Base-by-base conservation (phyloP, 805 yeast genomes). In the Yamadazyma sp. region DNA sequence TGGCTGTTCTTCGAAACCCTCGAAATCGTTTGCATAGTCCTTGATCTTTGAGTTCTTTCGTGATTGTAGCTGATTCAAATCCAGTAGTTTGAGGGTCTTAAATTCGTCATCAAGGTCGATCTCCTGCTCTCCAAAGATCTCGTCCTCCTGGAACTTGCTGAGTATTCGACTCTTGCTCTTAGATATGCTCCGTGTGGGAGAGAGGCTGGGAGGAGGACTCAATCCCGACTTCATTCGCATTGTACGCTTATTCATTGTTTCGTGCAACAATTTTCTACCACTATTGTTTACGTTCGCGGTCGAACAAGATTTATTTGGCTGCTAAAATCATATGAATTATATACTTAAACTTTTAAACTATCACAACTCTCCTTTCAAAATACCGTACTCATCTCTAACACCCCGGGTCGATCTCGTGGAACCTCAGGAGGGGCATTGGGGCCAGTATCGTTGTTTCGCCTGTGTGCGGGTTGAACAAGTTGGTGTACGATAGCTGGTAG, bases 361-460 rank as follows among this genome's bases (percentile, higher is more conserved):
- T n/a, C n/a, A n/a, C n/a, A n/a, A n/a, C n/a, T n/a, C n/a, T 14
- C 20, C 10, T 16, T 11, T 22, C 22, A 40, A 16, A 29, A 27
- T 4, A 41, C 35, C 2, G 54, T 53, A 10, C 26, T 33, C 54
- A 53, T 50, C 1, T 40, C 18, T 10, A 31, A 25, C 3, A 28
- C 9, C 19, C 36, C 46, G 3, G 62, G 60, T 19, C 67, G 64
- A 0, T 65, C 62, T 5, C 67, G 59, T 11, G 63, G 46, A 11
- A 78, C 64, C 8, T 62, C 57, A 1, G 57, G 36, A 0, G 84
- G 82, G 0, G 83, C 84, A 16, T 39, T 35, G 0, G 51, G 63
- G 0, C 87, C 88, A 0, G 88, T 82, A 51, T 82, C 88, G 49
- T 82, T 80, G 46, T 80, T 78, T 30, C 73, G 65, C 50, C 80